phyloP scores from a whole-genome alignment of 2,329 filamentous ascomycete genomes.

The Neofusicoccum parvum region DNA sequence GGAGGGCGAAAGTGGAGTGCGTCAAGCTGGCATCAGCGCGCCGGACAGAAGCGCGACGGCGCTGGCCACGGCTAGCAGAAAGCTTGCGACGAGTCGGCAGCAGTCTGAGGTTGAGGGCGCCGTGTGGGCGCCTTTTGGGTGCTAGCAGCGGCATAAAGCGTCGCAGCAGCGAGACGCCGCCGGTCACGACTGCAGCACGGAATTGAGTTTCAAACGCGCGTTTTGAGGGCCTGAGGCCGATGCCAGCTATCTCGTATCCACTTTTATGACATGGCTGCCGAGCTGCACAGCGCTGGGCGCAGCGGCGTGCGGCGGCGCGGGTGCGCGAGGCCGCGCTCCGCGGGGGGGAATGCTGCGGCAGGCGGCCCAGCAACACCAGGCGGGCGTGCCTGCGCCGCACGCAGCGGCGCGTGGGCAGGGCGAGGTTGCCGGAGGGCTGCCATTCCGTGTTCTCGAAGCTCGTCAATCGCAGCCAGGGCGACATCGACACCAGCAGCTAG shows the following conservation, averaged over 20 bases:
- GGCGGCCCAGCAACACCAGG: not conserved
- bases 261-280: conserved; percentile 20
- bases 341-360: not conserved
- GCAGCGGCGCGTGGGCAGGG: not conserved
- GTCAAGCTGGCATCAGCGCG: conserved; percentile 15
- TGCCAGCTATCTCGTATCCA: conserved; percentile 17
- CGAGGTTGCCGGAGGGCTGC: not conserved
- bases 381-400: not conserved
- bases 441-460: conserved; percentile 17
- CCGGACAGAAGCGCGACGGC: conserved; percentile 6
- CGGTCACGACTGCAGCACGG: not conserved
- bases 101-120: not conserved
- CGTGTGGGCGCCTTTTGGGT: not conserved
- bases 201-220: conserved; percentile 18
- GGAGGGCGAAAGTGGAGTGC: not conserved
- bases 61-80: not conserved
- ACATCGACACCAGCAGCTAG: conserved; percentile 8
- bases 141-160: conserved; percentile 1
- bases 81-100: conserved; percentile 8
- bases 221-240: conserved; percentile 17
- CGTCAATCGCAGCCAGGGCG: not conserved
- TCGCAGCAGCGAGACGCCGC: conserved; percentile 12
- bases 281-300: conserved; percentile 11
- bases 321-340: not conserved
- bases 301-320: not conserved